These are phyloP conservation scores for Typha latifolia DNA, from an alignment of 176 grass and related monocot genomes.

Conservation along the genomic window DNA sequence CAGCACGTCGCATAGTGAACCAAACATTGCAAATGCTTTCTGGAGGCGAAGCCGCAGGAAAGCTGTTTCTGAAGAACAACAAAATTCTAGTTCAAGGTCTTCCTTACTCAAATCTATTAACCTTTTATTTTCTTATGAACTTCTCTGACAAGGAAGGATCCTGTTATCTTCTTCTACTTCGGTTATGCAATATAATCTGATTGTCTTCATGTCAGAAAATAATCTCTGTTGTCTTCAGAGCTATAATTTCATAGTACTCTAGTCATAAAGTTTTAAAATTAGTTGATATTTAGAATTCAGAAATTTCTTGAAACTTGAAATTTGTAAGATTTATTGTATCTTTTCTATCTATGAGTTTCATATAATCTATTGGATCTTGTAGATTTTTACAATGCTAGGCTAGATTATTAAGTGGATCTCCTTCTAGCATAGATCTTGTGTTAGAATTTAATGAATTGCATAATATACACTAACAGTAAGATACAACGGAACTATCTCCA, in stretches of 20 bases:
- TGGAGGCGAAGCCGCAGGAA: slow-evolving; percentile 65
- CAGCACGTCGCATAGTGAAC: slow-evolving; percentile 94
- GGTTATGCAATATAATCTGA: background rate
- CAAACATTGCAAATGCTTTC: slow-evolving; percentile 86
- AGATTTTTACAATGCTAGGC: background rate
- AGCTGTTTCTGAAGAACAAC: slow-evolving; percentile 73
- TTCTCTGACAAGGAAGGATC: background rate
- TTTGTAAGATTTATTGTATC: background rate
- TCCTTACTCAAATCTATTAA: background rate
- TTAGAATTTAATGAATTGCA: too few species aligned
- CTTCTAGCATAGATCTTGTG: too few species aligned
- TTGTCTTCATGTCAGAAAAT: too few species aligned
- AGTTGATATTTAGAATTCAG: background rate
- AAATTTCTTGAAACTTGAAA: background rate
- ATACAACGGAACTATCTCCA: too few species aligned
- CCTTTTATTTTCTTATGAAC: background rate
- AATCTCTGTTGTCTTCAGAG: too few species aligned
- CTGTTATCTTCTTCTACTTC: background rate
- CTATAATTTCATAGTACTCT: background rate
- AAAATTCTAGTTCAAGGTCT: slow-evolving; percentile 81
- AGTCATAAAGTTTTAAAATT: background rate
- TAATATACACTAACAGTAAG: too few species aligned
- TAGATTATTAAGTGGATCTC: background rate
- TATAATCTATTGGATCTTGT: background rate
- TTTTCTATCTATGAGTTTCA: background rate